Percentiles rank a stretch among this genome's conserved stretches.
phyloP scores from a whole-genome alignment of 2,329 filamentous ascomycete species.

The Aspergillaceae sp. region DNA sequence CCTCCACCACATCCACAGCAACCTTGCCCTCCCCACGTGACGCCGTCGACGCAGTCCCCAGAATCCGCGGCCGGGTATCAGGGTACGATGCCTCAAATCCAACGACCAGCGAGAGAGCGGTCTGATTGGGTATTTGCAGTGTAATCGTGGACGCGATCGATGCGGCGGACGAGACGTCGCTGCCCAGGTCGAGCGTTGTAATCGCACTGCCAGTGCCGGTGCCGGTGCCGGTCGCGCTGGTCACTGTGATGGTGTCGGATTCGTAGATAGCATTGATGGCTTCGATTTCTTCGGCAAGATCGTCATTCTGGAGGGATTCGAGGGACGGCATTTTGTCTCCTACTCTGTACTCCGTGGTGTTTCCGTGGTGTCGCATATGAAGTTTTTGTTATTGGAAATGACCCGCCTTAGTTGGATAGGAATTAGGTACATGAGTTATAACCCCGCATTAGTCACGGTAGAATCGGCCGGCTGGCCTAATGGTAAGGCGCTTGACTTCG shows the following conservation, averaged over 20 bases:
- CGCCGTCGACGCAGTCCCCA: slow-evolving; percentile 71
- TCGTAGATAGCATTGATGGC: slow-evolving; percentile 53
- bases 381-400: background rate
- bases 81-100: slow-evolving; percentile 70
- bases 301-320: slow-evolving; percentile 24
- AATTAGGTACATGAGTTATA: background rate
- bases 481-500: slow-evolving; percentile 46
- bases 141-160: slow-evolving; percentile 35
- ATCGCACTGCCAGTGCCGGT: slow-evolving; percentile 13
- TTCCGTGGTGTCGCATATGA: background rate
- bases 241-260: slow-evolving; percentile 50
- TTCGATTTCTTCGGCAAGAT: slow-evolving; percentile 40
- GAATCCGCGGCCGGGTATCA: slow-evolving; percentile 58
- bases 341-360: background rate
- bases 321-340: slow-evolving; percentile 10
- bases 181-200: slow-evolving; percentile 21
- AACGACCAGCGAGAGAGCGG: slow-evolving; percentile 41
- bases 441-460: background rate
- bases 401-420: background rate
- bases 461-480: slow-evolving; percentile 34
- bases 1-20: slow-evolving; percentile 60
- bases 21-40: slow-evolving; percentile 63
- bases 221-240: slow-evolving; percentile 11
- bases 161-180: slow-evolving; percentile 5
- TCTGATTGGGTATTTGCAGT: slow-evolving; percentile 58